A percentile compares a stretch with the other conserved stretches of the same genome.
Evolutionary conservation across 1,139 yeast genomes (phyloP).

Genomic region (Magnusiomyces paraingens): DNA sequence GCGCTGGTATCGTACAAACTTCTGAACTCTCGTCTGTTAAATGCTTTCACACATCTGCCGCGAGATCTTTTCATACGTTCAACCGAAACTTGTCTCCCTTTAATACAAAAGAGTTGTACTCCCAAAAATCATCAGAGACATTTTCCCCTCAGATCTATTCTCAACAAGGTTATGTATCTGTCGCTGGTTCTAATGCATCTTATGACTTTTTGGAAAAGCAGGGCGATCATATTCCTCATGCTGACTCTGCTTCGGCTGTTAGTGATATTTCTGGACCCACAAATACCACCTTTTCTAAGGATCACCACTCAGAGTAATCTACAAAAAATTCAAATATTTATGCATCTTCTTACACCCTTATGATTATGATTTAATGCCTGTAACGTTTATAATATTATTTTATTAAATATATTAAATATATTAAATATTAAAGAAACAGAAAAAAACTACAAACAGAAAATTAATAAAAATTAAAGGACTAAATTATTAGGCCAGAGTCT

Average conservation of each 20-base stretch:
- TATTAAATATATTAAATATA: no score
- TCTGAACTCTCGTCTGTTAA: constrained; percentile 1
- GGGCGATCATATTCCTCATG: neutral
- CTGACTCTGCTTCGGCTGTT: neutral
- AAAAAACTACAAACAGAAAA: neutral
- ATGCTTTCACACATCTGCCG: neutral
- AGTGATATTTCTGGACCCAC: constrained; percentile 4
- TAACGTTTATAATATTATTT: no score
- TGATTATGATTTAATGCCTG: no score
- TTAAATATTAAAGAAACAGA: neutral
- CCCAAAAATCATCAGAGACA: neutral
- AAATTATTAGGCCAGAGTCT: constrained; percentile 7
- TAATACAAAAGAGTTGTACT: no score
- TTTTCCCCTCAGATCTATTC: constrained; percentile 3
- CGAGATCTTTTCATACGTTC: neutral
- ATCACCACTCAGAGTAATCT: neutral
- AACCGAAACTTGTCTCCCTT: no score
- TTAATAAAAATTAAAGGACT: constrained; percentile 31
- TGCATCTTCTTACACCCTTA: no score
- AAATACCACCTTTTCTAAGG: neutral
- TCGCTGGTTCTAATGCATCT: constrained; percentile 3
- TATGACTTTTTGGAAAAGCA: neutral
- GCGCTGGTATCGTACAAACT: constrained; percentile 8
- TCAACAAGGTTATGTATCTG: neutral
- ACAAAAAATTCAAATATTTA: no score